phyloP scores from a whole-genome alignment of 495 filamentous ascomycete species.

The Penicillium antarcticum region DNA sequence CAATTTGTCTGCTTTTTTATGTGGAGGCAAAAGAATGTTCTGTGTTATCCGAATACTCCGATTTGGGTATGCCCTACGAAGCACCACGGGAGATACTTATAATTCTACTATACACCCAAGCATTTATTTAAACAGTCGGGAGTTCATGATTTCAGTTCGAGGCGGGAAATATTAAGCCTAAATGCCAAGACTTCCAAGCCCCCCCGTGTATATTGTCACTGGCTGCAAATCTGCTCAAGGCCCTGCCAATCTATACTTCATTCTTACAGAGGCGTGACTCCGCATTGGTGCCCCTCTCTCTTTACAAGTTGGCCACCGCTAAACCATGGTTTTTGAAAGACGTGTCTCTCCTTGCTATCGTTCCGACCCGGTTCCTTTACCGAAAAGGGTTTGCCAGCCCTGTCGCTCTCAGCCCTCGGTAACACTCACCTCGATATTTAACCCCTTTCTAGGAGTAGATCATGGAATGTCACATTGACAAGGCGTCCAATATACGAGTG shows the following conservation, averaged over 20 bases:
- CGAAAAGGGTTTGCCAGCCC: too few species aligned
- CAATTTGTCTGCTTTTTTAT: constrained; percentile 17
- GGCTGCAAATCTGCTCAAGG: constrained; percentile 3
- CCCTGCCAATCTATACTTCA: constrained; percentile 9
- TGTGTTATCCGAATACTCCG: constrained; percentile 15
- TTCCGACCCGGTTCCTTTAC: neutral
- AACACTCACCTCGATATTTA: too few species aligned
- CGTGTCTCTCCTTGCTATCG: neutral
- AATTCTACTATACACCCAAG: too few species aligned
- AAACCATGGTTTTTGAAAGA: constrained; percentile 1
- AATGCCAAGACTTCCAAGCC: constrained; percentile 20
- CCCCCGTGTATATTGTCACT: constrained; percentile 15
- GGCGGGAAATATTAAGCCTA: constrained; percentile 25
- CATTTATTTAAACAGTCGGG: too few species aligned
- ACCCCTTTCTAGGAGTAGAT: neutral
- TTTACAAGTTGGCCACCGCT: neutral
- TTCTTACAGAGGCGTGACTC: constrained; percentile 3
- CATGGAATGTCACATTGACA: constrained; percentile 1
- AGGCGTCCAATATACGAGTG: constrained; percentile 21
- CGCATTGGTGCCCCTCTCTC: constrained; percentile 3
- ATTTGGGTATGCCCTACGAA: neutral
- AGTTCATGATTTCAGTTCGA: neutral
- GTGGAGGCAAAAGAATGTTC: constrained; percentile 30
- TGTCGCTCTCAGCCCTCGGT: constrained; percentile 2
- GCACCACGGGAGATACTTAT: too few species aligned